Percentiles rank a stretch among this genome's conserved stretches.
These are phyloP conservation scores for Phaseolus lunatus DNA, from an alignment of 306 rosid species.

Conservation along the genomic window DNA sequence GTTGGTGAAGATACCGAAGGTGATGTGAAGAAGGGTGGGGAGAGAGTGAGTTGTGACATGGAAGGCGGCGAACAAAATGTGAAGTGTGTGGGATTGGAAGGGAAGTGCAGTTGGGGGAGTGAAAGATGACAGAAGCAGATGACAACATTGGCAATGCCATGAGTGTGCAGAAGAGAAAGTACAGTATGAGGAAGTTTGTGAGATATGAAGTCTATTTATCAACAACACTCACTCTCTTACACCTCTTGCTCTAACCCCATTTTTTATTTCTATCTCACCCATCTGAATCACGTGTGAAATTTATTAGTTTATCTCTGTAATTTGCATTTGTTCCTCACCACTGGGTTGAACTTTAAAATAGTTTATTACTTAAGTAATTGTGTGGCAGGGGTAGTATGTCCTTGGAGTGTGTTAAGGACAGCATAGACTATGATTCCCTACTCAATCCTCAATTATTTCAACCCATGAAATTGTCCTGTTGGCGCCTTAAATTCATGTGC, in stretches of 20 bases:
- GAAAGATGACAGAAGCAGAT: slow-evolving; percentile 7
- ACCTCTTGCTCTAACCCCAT: neutral
- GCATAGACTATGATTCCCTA: neutral
- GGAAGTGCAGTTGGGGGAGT: slow-evolving; percentile 21
- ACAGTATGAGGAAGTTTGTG: neutral
- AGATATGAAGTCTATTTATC: too few relatives aligned
- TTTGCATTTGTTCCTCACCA: too few relatives aligned
- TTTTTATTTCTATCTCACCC: too few relatives aligned
- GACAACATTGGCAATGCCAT: slow-evolving; percentile 30
- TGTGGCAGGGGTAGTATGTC: neutral
- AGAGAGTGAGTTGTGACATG: neutral
- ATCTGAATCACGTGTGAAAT: too few relatives aligned
- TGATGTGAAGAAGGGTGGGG: neutral
- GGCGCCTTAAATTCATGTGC: neutral
- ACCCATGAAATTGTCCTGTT: neutral
- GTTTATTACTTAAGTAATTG: neutral
- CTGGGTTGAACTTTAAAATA: too few relatives aligned
- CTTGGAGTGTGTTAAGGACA: neutral
- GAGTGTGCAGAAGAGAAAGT: neutral
- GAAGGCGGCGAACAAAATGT: slow-evolving; percentile 1
- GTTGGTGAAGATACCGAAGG: slow-evolving; percentile 27
- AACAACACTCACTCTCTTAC: neutral
- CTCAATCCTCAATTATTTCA: slow-evolving; percentile 6
- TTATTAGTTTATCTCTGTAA: too few relatives aligned
- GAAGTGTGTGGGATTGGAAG: slow-evolving; percentile 15